Base-by-base conservation (phyloP, 192 early-diverging fungal species). In the Coemansia biformis region DNA sequence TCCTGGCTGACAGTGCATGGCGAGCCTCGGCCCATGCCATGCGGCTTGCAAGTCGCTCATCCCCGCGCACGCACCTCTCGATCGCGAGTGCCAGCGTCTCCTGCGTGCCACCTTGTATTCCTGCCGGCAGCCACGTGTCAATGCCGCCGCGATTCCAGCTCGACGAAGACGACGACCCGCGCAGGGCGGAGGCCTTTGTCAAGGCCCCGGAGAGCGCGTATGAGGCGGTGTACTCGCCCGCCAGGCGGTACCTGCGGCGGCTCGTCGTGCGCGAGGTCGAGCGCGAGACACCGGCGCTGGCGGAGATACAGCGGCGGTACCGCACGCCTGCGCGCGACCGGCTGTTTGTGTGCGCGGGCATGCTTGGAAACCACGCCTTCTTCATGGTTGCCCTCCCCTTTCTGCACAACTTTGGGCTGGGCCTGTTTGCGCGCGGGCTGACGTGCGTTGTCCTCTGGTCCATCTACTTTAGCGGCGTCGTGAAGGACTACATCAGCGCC, bases 341-440 rank as follows among this genome's bases (percentile, higher is more conserved):
- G 8, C 73, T 84, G 46, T 88, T 90, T 52, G 57, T 83, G 15
- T 77, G 71, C 59, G 83, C 86, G 9, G 80, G 85, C 3, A 81
- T 83, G 67, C 79, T 92, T 8, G 92, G 92, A 9, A 91, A 87
- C 33, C 92, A 93, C 49, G 82, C 83, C 14, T 90, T 91, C 49
- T 96, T 93, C 63, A 75, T 96, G 71, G 59, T 89, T 12, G 73
- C 82, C 23, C 59, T 92, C 14, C 92, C 92, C 11, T 64, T 85
- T 18, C 64, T 91, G 21, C 90, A 92, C 53, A 86, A 86, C 76
- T 87, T 88, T 42, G 85, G 86, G 18, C 77, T 81, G 38, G 75
- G 81, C n/a, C 48, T 69, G 51, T 75, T 86, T 52, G 83, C 79
- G 19, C 70, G 76, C 19, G 57, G 61, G 9, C 40, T 75, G 43